Conservation (phyloP, 1,284 basidiomycete species). For the Sporisorium scitamineum region DNA sequence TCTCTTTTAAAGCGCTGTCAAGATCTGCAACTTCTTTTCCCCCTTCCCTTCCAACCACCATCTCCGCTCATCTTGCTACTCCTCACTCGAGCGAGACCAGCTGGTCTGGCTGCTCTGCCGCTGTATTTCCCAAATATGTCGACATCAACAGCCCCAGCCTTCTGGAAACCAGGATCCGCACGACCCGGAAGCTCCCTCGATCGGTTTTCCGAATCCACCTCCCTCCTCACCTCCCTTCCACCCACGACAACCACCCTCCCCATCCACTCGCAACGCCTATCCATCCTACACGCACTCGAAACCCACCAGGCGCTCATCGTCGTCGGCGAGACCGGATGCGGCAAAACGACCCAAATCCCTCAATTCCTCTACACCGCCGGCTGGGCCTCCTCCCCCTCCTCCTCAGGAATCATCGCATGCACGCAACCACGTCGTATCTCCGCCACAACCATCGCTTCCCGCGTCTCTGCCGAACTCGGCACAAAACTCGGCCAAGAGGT, state of each 20-base stretch:
- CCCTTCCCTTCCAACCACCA: not conserved
- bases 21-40: constrained; percentile 6
- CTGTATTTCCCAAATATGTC: not conserved
- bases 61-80: not conserved
- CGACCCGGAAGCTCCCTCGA: constrained; percentile 52
- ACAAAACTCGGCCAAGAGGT: constrained; percentile 82
- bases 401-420: constrained; percentile 62
- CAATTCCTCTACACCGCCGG: constrained; percentile 90
- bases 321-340: constrained; percentile 61
- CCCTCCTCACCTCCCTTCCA: not conserved
- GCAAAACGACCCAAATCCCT: constrained; percentile 77
- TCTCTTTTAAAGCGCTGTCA: constrained; percentile 16
- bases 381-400: constrained; percentile 65
- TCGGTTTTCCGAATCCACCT: constrained; percentile 11
- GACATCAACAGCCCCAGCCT: constrained; percentile 17
- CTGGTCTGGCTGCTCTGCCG: not conserved
- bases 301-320: constrained; percentile 85
- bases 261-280: constrained; percentile 85
- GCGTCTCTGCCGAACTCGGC: constrained; percentile 69
- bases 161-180: constrained; percentile 66
- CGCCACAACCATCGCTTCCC: constrained; percentile 68
- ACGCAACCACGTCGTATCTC: constrained; percentile 70
- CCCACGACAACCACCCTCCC: constrained; percentile 73
- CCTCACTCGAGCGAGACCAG: not conserved
- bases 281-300: constrained; percentile 85